Evolutionary conservation across 495 filamentous ascomycete species (phyloP).

Genomic region (Aspergillus avenaceus): DNA sequence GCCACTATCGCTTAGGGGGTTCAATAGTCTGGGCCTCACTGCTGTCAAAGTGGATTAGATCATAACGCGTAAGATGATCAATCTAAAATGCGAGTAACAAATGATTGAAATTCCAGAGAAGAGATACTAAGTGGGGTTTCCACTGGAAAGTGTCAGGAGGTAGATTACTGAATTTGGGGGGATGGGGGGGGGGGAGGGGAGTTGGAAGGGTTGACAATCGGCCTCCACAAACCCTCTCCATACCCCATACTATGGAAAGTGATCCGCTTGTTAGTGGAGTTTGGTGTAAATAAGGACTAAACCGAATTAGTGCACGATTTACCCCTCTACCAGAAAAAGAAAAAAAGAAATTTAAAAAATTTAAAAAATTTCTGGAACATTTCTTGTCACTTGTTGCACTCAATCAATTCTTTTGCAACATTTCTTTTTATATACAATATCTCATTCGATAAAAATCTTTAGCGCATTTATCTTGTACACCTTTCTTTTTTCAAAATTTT

Average conservation of each 20-base stretch:
- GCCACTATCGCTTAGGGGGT: constrained; percentile 10
- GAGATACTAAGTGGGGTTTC: not conserved
- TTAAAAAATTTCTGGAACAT: not conserved
- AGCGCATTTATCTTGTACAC: not conserved
- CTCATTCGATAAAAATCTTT: not conserved
- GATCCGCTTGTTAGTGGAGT: constrained; percentile 2
- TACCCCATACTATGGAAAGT: constrained; percentile 2
- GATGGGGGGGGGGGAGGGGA: no score
- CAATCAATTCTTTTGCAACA: not conserved
- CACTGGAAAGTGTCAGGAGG: not conserved
- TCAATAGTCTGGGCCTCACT: constrained; percentile 12
- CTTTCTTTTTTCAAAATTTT: not conserved
- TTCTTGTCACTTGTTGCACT: not conserved
- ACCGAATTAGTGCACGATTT: constrained; percentile 1
- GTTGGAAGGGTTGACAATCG: no score
- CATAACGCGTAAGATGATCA: not conserved
- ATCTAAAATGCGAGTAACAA: not conserved
- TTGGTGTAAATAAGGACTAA: constrained; percentile 3
- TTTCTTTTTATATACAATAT: not conserved
- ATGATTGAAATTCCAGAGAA: not conserved
- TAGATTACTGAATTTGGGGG: not conserved
- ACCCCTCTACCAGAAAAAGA: constrained; percentile 3
- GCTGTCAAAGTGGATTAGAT: not conserved
- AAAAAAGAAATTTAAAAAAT: not conserved
- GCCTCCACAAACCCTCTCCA: constrained; percentile 1